Base-by-base conservation (phyloP, 1,284 basidiomycete species). In the Tilletia caries region DNA sequence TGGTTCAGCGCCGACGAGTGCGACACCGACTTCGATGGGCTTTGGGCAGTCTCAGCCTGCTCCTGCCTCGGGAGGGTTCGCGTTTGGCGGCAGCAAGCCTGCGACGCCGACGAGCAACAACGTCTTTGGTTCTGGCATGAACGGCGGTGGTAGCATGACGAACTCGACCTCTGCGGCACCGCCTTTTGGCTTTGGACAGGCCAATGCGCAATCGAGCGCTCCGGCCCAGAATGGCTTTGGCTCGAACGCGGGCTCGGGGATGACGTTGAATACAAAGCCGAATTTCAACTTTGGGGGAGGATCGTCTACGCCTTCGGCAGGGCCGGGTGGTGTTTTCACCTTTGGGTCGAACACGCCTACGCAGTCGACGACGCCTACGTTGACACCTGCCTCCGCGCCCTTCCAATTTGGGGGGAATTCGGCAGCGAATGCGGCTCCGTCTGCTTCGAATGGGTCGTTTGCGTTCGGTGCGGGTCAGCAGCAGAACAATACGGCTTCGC, bases 251-350 rank as follows among this genome's bases (percentile, higher is more conserved):
- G 32, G 58, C 33, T 20, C 58, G 15, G 58, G 58, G 12, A 33
- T 62, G 58, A 62, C 58, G 33, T 15, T 62, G 32, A 62, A 62
- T 23, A 23, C 29, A 8, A 62, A 33, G 58, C 58, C 58, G 13
- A 62, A 62, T 18, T 62, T 62, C 58, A 62, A 62, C 58, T 62
- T 62, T 62, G 58, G 58, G 6, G 58, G 29, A 20, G 58, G 29
- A 20, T 25, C 58, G 32, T 20, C 48, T 25, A 25, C 48, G 6
- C 15, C 58, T 32, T 12, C 32, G 32, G 27, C 27, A 20, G 58
- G 58, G 15, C 3, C 32, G 29, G 52, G 23, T 3, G 58, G 58
- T 13, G 20, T 62, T 13, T 62, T 62, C 29, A 34, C 58, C 18
- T 62, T 62, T 62, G 58, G 58, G 27, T 62, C 58, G 4, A 37